Percentiles rank a stretch among this genome's conserved stretches.
phyloP scores from a whole-genome alignment of 441 rosid species.

The Jatropha multifida region DNA sequence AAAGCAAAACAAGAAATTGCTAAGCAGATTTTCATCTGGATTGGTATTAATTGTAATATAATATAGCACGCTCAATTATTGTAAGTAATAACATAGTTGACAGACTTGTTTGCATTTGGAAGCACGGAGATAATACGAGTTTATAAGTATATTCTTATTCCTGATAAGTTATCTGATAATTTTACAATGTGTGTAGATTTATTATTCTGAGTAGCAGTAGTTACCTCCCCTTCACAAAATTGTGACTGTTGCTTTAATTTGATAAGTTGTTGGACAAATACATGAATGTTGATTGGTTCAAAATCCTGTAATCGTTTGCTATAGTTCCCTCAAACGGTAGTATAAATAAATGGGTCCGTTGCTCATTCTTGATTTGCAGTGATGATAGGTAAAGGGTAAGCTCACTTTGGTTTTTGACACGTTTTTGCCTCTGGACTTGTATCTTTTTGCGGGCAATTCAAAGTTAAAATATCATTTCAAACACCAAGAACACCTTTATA shows the following conservation, averaged over 20 bases:
- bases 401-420: background rate
- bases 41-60: slow-evolving; percentile 20
- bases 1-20: background rate
- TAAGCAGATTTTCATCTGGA: slow-evolving; percentile 6
- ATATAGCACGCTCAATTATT: slow-evolving; percentile 17
- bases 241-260: too few relatives aligned
- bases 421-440: background rate
- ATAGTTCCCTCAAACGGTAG: too few relatives aligned
- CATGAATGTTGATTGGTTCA: too few relatives aligned
- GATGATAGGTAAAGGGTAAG: background rate
- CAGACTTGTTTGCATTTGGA: slow-evolving; percentile 5
- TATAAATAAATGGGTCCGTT: too few relatives aligned
- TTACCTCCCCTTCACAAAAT: too few relatives aligned
- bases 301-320: too few relatives aligned
- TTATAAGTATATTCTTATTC: background rate
- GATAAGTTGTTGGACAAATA: too few relatives aligned
- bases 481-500: background rate
- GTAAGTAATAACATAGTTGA: slow-evolving; percentile 28
- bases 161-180: too few relatives aligned
- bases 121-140: background rate
- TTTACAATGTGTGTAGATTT: too few relatives aligned
- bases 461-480: background rate
- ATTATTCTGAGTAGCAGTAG: too few relatives aligned
- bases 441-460: background rate
- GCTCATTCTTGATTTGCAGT: too few relatives aligned